Evolutionary conservation across 1,284 basidiomycete genomes (phyloP).

Genomic region (Leccinum subfulvum): DNA sequence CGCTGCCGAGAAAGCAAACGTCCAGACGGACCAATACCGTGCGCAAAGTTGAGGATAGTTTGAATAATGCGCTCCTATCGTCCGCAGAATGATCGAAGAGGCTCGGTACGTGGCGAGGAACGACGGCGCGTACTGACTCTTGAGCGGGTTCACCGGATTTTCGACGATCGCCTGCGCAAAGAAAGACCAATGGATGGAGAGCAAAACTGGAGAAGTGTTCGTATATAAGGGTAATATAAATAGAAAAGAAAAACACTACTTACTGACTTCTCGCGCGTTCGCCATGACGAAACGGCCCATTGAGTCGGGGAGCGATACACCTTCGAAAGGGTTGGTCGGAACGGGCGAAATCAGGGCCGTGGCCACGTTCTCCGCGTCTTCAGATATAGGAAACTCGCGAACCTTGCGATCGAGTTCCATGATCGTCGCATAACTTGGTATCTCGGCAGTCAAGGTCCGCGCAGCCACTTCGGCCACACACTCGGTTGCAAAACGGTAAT

Average conservation of each 20-base stretch:
- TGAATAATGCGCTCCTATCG: constrained; percentile 53
- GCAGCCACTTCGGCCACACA: constrained; percentile 63
- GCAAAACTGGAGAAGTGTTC: constrained; percentile 46
- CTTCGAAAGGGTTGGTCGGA: constrained; percentile 18
- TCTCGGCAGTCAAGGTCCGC: constrained; percentile 60
- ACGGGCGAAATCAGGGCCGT: constrained; percentile 19
- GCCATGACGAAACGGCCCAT: constrained; percentile 52
- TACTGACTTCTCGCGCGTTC: constrained; percentile 57
- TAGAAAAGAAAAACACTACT: constrained; percentile 21
- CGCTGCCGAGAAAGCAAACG: constrained; percentile 61
- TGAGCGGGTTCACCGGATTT: constrained; percentile 56
- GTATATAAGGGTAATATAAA: not conserved
- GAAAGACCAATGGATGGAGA: constrained; percentile 68
- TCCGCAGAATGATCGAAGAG: constrained; percentile 56
- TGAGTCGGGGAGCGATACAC: constrained; percentile 33
- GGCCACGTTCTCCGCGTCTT: constrained; percentile 37
- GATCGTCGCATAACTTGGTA: constrained; percentile 64
- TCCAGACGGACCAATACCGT: constrained; percentile 64
- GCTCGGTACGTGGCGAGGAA: constrained; percentile 64
- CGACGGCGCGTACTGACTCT: constrained; percentile 58
- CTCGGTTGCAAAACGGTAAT: constrained; percentile 61
- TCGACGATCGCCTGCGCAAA: constrained; percentile 71
- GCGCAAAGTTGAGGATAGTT: constrained; percentile 50
- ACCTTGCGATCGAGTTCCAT: constrained; percentile 73
- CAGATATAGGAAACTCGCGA: constrained; percentile 62